Conservation (phyloP, 192 early-diverging fungal genomes). For the Linnemannia elongata region DNA sequence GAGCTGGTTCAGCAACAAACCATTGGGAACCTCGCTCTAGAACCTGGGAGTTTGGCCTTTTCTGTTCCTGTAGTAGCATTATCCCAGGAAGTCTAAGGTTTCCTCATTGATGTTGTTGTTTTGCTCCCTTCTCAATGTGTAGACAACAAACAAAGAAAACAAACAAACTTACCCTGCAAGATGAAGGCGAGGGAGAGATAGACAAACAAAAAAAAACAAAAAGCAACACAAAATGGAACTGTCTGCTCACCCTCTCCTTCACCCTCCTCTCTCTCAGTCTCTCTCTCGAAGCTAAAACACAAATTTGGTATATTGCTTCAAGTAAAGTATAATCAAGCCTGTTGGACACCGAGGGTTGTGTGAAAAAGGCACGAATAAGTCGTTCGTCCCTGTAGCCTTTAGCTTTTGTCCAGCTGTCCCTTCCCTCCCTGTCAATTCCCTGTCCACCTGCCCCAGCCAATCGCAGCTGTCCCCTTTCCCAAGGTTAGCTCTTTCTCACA, state of each 20-base stretch:
- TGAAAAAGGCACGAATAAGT: not conserved
- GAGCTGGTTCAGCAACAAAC: not conserved
- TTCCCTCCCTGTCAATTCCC: not conserved
- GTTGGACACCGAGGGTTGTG: not conserved
- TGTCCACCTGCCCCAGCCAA: conserved; percentile 3
- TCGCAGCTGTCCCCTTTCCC: not conserved
- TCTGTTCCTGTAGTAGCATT: not conserved
- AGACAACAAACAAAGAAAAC: not conserved
- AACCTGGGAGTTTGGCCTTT: not conserved
- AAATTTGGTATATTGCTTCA: not conserved
- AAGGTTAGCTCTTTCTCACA: not conserved
- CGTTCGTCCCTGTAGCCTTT: not conserved
- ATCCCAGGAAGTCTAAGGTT: not conserved
- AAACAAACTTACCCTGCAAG: not conserved
- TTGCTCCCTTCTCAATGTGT: not conserved
- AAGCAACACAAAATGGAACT: not conserved
- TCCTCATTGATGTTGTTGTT: not conserved
- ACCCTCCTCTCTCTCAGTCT: not conserved
- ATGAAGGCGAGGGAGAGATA: not conserved
- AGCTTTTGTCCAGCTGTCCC: not conserved
- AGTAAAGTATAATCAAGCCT: not conserved
- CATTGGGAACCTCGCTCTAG: not conserved
- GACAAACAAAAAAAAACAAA: not conserved
- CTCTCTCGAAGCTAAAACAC: not conserved
- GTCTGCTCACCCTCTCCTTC: not conserved